Base-by-base conservation (phyloP, 2,329 filamentous ascomycete species). In the Aureobasidium melanogenum region DNA sequence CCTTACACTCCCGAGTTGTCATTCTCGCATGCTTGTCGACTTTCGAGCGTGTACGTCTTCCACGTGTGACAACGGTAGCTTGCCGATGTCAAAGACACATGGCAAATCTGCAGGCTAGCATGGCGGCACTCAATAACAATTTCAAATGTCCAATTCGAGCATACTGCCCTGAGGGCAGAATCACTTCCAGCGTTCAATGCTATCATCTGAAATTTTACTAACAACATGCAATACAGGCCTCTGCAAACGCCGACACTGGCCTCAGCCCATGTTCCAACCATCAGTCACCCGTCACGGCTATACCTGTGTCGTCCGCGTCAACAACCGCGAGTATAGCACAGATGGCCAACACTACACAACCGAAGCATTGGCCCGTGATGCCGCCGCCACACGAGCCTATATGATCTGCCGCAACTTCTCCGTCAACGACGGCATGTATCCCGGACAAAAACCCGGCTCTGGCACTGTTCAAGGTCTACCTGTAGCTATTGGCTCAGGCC, bases 351-450 rank as follows among this genome's bases (percentile, higher is more conserved):
- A 87, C 65, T 96, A 94, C 77, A 86, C 89, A 72, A 89, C 88
- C 64, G 89, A 93, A 72, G 80, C 84, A 52, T 81, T 96, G 66
- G 93, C 93, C 50, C 89, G 91, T 71, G 92, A 97, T 75, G 94
- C 93, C 69, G 93, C 93, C 28, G 93, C 93, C 63, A 95, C 95
- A 84, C 88, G 91, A 64, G 93, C 93, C 62, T 97, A 96, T 76
- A 93, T 96, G 85, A 94, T 97, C 67, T 97, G 93, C 80, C 88
- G 91, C 66, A 96, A 96, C 81, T 97, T 97, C 77, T 96, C 91
- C 61, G 89, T 95, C 74, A 97, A 96, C 73, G 91, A 95, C 69
- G 93, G 93, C 72, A 96, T 96, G 91, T 84, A 83, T 65, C 84
- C 78, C 71, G 70, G 81, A 67, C 69, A 84, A 75, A 66, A 82